Percentiles rank a stretch among this genome's conserved stretches.
Evolutionary conservation across 2,329 filamentous ascomycete species (phyloP).

Genomic region (Colletotrichum navitas): DNA sequence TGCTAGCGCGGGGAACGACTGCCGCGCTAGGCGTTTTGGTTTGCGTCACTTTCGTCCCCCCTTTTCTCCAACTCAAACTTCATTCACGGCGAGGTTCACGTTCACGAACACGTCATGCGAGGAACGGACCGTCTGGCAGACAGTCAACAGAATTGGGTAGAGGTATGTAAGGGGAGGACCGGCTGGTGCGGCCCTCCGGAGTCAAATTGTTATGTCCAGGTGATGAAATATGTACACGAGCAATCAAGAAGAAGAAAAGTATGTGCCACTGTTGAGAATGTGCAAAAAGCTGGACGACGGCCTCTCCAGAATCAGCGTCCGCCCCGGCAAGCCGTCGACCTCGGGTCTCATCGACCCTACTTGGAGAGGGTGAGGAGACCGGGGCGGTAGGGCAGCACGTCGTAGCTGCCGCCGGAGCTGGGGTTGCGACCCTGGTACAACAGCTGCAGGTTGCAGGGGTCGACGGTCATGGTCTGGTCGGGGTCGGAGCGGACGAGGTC

Average conservation of each 20-base stretch:
- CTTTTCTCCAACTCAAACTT: background rate
- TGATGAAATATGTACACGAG: background rate
- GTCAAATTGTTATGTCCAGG: background rate
- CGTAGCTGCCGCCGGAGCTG: conserved; percentile 60
- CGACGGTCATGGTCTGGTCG: conserved; percentile 73
- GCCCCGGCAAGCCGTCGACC: background rate
- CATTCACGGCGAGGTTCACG: background rate
- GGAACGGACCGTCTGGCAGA: background rate
- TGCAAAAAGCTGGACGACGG: conserved; percentile 7
- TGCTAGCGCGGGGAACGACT: conserved; percentile 33
- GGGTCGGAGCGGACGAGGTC: conserved; percentile 68
- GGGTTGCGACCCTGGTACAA: conserved; percentile 72
- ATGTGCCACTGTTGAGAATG: conserved; percentile 31
- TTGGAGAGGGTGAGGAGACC: conserved; percentile 61
- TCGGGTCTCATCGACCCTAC: too few species aligned
- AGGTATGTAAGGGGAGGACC: background rate
- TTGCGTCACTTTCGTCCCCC: background rate
- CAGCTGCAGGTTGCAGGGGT: conserved; percentile 74
- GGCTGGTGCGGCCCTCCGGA: conserved; percentile 27
- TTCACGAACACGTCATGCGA: background rate
- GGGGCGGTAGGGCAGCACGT: conserved; percentile 65
- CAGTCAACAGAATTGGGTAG: background rate
- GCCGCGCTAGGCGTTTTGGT: conserved; percentile 32
- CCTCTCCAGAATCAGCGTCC: background rate
- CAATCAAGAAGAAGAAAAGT: background rate